phyloP scores from a whole-genome alignment of 2,329 filamentous ascomycete species.

The Sphaerostilbella broomeana region DNA sequence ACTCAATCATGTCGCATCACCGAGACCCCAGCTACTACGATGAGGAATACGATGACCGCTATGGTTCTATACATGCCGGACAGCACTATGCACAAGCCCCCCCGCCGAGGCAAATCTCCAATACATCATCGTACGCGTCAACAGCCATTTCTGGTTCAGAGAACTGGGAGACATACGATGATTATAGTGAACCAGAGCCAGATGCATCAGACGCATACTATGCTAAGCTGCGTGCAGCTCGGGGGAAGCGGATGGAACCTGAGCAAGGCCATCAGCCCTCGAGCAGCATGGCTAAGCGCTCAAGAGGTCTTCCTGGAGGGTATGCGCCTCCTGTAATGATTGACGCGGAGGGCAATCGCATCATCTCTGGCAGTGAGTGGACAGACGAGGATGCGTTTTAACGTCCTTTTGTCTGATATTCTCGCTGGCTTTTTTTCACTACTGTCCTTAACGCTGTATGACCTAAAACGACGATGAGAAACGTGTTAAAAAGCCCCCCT shows the following conservation, averaged over 20 bases:
- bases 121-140: slow-evolving; percentile 67
- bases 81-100: slow-evolving; percentile 36
- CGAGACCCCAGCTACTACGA: slow-evolving; percentile 24
- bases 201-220: slow-evolving; percentile 76
- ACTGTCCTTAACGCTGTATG: not conserved
- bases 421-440: not conserved
- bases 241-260: slow-evolving; percentile 55
- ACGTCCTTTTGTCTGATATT: slow-evolving; percentile 7
- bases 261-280: slow-evolving; percentile 39
- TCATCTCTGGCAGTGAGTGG: slow-evolving; percentile 60
- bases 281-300: slow-evolving; percentile 45
- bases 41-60: slow-evolving; percentile 27
- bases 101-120: slow-evolving; percentile 54
- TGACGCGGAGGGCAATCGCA: slow-evolving; percentile 55
- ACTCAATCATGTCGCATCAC: slow-evolving; percentile 34
- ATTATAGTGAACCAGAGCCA: slow-evolving; percentile 67
- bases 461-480: slow-evolving; percentile 1
- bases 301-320: slow-evolving; percentile 46
- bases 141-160: slow-evolving; percentile 76
- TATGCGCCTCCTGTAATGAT: slow-evolving; percentile 44
- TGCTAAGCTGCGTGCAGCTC: slow-evolving; percentile 64
- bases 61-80: slow-evolving; percentile 35
- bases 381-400: slow-evolving; percentile 58
- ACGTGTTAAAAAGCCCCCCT: slow-evolving; percentile 6
- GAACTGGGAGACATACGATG: slow-evolving; percentile 97